Conservation (phyloP, 768 basidiomycete species). For the Suillus placidus region DNA sequence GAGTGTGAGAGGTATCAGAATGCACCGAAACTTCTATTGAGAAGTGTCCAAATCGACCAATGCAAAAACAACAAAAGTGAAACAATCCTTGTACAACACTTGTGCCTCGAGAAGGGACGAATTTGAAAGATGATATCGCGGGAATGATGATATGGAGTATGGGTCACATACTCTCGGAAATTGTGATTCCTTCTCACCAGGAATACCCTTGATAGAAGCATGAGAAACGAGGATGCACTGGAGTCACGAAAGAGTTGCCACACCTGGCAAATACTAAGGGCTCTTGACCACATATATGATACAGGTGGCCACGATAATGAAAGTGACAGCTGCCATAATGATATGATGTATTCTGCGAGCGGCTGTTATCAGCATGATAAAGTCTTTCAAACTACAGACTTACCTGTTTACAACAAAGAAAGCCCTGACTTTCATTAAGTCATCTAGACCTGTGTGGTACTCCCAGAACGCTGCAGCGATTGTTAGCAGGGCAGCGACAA, state of each 20-base stretch:
- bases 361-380: background rate
- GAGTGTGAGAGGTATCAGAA: constrained; percentile 6
- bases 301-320: constrained; percentile 53
- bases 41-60: background rate
- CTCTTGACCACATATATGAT: constrained; percentile 48
- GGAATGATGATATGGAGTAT: background rate
- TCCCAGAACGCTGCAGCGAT: constrained; percentile 67
- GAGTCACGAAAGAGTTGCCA: background rate
- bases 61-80: background rate
- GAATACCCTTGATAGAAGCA: background rate
- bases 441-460: constrained; percentile 59
- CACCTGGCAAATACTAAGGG: constrained; percentile 12
- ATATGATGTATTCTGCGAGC: constrained; percentile 51
- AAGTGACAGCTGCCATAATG: constrained; percentile 52
- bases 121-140: background rate
- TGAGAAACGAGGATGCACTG: constrained; percentile 2
- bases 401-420: constrained; percentile 63
- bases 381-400: constrained; percentile 33
- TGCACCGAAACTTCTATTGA: background rate
- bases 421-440: constrained; percentile 58
- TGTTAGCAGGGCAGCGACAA: constrained; percentile 54
- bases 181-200: background rate
- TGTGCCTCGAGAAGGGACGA: background rate
- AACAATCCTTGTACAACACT: background rate
- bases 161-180: background rate